Evolutionary conservation across 257 asterid species (phyloP).

Genomic region (Nicotiana obtusifolia): DNA sequence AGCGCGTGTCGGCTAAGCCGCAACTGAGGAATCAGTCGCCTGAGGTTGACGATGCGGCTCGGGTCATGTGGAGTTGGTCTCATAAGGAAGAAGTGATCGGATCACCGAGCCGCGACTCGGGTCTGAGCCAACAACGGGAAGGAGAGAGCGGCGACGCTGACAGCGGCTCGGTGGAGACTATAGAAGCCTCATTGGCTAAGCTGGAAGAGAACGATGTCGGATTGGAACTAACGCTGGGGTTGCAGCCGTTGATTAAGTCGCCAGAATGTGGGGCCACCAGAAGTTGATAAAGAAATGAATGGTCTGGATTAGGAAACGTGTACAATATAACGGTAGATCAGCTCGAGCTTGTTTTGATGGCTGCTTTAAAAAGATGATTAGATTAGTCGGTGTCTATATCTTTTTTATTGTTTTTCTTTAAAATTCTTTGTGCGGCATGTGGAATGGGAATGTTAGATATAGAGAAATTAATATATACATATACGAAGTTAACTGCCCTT

Average conservation of each 20-base stretch:
- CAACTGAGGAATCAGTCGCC: slow-evolving; percentile 19
- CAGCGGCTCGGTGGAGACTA: slow-evolving; percentile 21
- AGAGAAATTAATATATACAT: neutral
- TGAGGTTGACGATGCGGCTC: slow-evolving; percentile 34
- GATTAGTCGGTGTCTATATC: neutral
- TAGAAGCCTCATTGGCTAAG: slow-evolving; percentile 13
- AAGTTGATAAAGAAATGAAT: neutral
- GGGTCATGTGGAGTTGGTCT: slow-evolving; percentile 42
- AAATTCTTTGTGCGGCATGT: neutral
- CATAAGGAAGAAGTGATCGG: slow-evolving; percentile 10
- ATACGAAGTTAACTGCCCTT: neutral
- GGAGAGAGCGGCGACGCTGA: slow-evolving; percentile 10
- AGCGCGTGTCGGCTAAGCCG: slow-evolving; percentile 19
- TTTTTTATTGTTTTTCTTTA: too few species aligned
- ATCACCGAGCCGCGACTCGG: slow-evolving; percentile 26
- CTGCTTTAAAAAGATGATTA: neutral
- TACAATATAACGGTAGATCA: neutral
- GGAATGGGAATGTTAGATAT: neutral
- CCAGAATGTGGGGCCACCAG: neutral
- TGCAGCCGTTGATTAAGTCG: slow-evolving; percentile 12
- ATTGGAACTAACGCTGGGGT: slow-evolving; percentile 33
- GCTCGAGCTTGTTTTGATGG: neutral
- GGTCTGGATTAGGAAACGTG: slow-evolving; percentile 3
- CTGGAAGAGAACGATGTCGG: slow-evolving; percentile 17
- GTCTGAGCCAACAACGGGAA: slow-evolving; percentile 4